Base-by-base conservation (phyloP, 129 eudicot species). In the Mikania micrantha region DNA sequence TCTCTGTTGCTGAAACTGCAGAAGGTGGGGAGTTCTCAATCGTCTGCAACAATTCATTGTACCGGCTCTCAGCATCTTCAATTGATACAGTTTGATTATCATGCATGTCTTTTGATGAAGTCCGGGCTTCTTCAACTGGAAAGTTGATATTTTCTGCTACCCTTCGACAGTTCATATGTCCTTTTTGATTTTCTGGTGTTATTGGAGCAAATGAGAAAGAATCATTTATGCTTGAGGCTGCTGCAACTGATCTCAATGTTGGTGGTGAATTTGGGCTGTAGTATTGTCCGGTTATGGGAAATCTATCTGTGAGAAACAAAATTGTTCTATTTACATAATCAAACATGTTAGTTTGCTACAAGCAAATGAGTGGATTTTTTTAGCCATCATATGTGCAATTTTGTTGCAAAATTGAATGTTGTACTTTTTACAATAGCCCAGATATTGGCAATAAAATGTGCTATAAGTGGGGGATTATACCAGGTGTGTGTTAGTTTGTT, bases 101-200 rank as follows among this genome's bases (percentile, higher is more conserved):
- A 63, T 58, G 85, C 48, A 41, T 56, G 56, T 80, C 70, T 52
- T 38, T 76, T 49, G 67, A 78, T 38, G 64, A 75, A 57, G 71
- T 70, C 11, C 76, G 70, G 60, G 56, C 48, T 28, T 47, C 84
- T 27, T 74, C 82, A 19, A 45, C 41, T 3, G 41, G 60, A 61
- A 52, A 62, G 11, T 24, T 61, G 38, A 68, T 71, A 1, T 64
- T 64, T 48, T 72, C 76, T 64, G 71, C 42, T 54, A 50, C 76
- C 62, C 57, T 74, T 66, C 59, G 70, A 66, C 67, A 67, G 58
- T 71, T 58, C 21, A 66, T 40, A 25, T 72, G 78, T 81, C 69
- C 83, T 71, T 48, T 48, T n/a, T 24, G 70, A 49, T 80, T 78
- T 59, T 79, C 85, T 31, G 96, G 96, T n/a, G 96, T 88, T 41